Evolutionary conservation across 2,329 filamentous ascomycete species (phyloP).

Genomic region (Penicillium brevicompactum): DNA sequence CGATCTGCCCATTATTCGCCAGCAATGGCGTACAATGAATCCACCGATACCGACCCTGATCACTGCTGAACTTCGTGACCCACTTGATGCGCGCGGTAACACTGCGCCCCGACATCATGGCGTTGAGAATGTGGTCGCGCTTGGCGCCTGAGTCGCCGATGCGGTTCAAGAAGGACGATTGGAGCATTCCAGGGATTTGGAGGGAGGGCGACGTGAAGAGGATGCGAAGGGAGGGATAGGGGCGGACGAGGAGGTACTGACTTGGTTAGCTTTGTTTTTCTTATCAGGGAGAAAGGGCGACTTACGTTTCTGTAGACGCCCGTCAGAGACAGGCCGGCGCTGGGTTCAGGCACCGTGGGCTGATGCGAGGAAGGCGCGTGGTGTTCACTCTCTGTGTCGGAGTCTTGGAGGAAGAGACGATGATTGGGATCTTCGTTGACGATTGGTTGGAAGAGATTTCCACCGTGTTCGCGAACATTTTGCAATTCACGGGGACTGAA

Average conservation of each 20-base stretch:
- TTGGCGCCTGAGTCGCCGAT: conserved; percentile 53
- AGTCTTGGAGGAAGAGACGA: conserved; percentile 16
- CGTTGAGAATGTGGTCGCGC: conserved; percentile 55
- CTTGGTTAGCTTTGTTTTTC: neutral
- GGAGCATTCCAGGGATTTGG: conserved; percentile 67
- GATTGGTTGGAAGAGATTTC: conserved; percentile 45
- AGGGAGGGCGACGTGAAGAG: conserved; percentile 70
- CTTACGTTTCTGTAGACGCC: conserved; percentile 62
- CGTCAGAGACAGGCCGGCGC: conserved; percentile 16
- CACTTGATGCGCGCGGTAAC: conserved; percentile 75
- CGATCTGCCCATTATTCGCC: conserved; percentile 66
- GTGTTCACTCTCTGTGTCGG: conserved; percentile 13
- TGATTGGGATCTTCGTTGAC: conserved; percentile 11
- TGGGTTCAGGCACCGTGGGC: neutral
- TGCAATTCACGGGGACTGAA: conserved; percentile 69
- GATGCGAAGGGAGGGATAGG: conserved; percentile 65
- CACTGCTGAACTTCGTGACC: conserved; percentile 56
- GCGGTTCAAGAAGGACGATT: conserved; percentile 53
- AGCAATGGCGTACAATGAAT: conserved; percentile 75
- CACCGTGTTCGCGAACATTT: conserved; percentile 64
- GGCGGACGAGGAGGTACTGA: conserved; percentile 51
- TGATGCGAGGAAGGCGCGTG: neutral
- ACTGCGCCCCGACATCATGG: conserved; percentile 67
- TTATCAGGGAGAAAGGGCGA: neutral
- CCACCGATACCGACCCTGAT: conserved; percentile 69